phyloP scores from a whole-genome alignment of 768 basidiomycete genomes.

The Cyclocybe cylindracea region DNA sequence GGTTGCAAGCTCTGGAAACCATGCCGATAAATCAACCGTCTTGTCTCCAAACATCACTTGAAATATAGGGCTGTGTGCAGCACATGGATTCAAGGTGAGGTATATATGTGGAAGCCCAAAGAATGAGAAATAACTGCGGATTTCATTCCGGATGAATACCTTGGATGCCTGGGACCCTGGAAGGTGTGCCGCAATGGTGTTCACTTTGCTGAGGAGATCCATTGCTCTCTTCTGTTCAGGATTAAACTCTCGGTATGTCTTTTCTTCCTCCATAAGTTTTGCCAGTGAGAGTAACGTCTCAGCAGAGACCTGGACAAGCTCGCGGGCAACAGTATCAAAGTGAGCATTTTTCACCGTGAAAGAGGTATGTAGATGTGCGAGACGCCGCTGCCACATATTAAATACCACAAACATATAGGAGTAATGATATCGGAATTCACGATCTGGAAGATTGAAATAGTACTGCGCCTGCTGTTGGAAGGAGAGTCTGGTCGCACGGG shows the following conservation, averaged over 20 bases:
- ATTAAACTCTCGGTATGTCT: not conserved
- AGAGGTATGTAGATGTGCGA: conserved; percentile 22
- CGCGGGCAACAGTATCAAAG: not conserved
- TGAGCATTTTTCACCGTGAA: conserved; percentile 16
- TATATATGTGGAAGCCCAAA: too few relatives aligned
- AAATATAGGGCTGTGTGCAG: conserved; percentile 8
- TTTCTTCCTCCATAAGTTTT: conserved; percentile 6
- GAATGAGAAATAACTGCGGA: too few relatives aligned
- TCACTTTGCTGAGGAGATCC: conserved; percentile 24
- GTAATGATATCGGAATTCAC: conserved; percentile 20
- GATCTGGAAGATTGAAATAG: conserved; percentile 17
- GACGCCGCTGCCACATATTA: conserved; percentile 25
- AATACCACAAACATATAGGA: conserved; percentile 26
- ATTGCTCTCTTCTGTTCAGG: conserved; percentile 20
- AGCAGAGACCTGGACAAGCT: not conserved
- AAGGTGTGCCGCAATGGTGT: conserved; percentile 26
- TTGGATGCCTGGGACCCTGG: conserved; percentile 29
- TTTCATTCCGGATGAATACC: too few relatives aligned
- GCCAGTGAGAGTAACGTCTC: not conserved
- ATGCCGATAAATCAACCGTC: conserved; percentile 5
- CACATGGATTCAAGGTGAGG: conserved; percentile 1
- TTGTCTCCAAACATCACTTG: conserved; percentile 9
- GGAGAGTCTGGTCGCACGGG: conserved; percentile 4
- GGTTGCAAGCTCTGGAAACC: conserved; percentile 19
- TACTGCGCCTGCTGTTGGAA: conserved; percentile 25